Evolutionary conservation across 208 protist genomes (phyloP).

Genomic region (Trypanosomatidae sp.): DNA sequence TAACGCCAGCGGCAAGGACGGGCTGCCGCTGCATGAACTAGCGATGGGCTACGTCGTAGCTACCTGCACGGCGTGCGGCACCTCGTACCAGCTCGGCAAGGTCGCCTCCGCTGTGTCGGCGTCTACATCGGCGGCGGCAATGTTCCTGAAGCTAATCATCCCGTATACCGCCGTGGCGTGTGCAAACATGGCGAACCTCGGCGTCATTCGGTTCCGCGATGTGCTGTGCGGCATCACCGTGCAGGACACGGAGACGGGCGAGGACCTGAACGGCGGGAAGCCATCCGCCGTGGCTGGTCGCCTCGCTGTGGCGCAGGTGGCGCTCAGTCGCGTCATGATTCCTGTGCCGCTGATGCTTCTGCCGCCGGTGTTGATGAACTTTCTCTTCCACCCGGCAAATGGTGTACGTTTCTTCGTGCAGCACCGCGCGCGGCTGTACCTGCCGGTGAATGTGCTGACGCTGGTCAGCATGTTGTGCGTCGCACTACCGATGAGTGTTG

Average conservation of each 20-base stretch:
- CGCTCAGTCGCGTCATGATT: conserved; percentile 62
- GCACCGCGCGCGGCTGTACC: conserved; percentile 35
- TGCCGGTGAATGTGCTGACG: conserved; percentile 47
- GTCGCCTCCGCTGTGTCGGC: conserved; percentile 19
- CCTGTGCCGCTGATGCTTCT: conserved; percentile 68
- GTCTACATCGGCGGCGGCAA: conserved; percentile 1
- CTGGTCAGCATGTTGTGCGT: conserved; percentile 44
- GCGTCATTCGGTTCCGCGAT: conserved; percentile 78
- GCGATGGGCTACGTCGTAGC: conserved; percentile 36
- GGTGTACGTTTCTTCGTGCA: conserved; percentile 37
- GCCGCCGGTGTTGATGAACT: conserved; percentile 69
- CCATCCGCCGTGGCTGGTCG: conserved; percentile 66
- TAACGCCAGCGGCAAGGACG: conserved; percentile 81
- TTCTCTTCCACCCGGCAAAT: conserved; percentile 35
- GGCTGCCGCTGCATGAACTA: conserved; percentile 52
- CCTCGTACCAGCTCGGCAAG: conserved; percentile 23
- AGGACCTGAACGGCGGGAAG: conserved; percentile 42
- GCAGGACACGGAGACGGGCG: conserved; percentile 51
- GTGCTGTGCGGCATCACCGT: conserved; percentile 65
- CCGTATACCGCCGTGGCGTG: conserved; percentile 81
- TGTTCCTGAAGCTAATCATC: conserved; percentile 40
- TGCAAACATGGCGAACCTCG: conserved; percentile 79
- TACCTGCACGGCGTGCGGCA: conserved; percentile 26
- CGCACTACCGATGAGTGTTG: conserved; percentile 55
- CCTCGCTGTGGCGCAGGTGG: conserved; percentile 66